Conservation (phyloP, 1,284 basidiomycete species). For the Ganoderma boninense region DNA sequence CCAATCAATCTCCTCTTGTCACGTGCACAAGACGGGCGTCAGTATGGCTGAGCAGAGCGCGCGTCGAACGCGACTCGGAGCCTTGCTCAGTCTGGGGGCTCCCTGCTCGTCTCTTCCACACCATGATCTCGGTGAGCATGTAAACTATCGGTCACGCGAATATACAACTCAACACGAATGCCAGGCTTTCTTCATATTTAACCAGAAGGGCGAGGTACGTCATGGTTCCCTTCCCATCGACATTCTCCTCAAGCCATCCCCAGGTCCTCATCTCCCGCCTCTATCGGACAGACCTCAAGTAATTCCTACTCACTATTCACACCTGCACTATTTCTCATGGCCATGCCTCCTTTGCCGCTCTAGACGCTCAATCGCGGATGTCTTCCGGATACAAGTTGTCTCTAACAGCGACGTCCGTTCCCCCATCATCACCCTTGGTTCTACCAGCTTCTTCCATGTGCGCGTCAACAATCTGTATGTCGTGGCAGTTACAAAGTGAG, state of each 20-base stretch:
- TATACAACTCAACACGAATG: not conserved
- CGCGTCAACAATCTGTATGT: constrained; percentile 95
- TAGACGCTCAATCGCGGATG: constrained; percentile 97
- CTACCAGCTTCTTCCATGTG: constrained; percentile 98
- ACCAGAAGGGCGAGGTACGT: constrained; percentile 94
- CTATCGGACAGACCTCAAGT: constrained; percentile 96
- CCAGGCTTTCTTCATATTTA: constrained; percentile 97
- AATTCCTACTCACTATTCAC: constrained; percentile 15
- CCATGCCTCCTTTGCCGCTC: not conserved
- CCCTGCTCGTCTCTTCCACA: constrained; percentile 3
- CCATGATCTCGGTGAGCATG: constrained; percentile 51
- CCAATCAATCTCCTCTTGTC: not conserved
- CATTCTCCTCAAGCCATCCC: constrained; percentile 4
- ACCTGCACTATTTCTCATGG: not conserved
- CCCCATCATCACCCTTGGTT: constrained; percentile 97
- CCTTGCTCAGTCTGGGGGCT: not conserved
- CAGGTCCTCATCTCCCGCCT: constrained; percentile 94
- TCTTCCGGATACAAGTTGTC: constrained; percentile 98
- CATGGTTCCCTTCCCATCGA: not conserved
- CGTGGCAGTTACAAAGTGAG: constrained; percentile 94
- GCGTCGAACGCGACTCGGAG: not conserved
- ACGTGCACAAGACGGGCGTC: not conserved
- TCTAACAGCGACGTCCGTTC: constrained; percentile 96
- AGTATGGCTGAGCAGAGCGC: not conserved
- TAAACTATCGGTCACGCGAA: not conserved